Evolutionary conservation across 305 asterid species (phyloP), one percentile per base, ranked within the genome.

Genomic region (Rubia peregrina): DNA sequence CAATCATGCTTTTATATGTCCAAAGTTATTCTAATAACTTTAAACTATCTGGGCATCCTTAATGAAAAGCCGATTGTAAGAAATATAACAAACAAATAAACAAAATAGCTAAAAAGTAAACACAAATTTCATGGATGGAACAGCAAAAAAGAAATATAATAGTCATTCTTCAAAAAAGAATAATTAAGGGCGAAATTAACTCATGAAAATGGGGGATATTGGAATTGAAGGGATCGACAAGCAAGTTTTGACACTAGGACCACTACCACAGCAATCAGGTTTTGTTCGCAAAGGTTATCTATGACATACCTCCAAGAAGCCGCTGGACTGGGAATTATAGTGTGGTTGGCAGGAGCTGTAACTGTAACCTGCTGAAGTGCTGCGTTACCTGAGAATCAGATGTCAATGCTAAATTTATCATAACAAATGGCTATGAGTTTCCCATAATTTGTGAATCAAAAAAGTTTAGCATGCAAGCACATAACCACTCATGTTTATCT

Each of bases 241-340:
- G 21, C 48, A 55, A 7, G 7, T 7, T 10, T 44, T 44, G 42
- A 44, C 4, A 56, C 11, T 44, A 16, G 19, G 8, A 66, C 16
- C 8, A 43, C 49, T 1, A 19, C 44, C 65, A 44, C 42, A 17
- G 53, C n/a, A 65, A 66, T 7, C 57, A 44, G 19, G 59, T 12
- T 4, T 22, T 41, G 38, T 44, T 44, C 9, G 9, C 63, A 10
- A 33, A 33, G 38, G 4, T 33, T 33, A 33, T 33, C 38, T 33
- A 3, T 33, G 38, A 62, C 63, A 36, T 71, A 71, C 75, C 49
- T 71, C 75, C 75, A 71, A 48, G 62, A 46, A 71, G 46, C 61
- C 44, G 36, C 16, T 6, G 3, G 10, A 19, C 22, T 63, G 24
- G 69, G 69, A 61, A 14, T 46, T 61, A 2, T 16, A 22, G 8